Evolutionary conservation across 805 yeast species (phyloP).

Genomic region (Ogataea pilisensis): DNA sequence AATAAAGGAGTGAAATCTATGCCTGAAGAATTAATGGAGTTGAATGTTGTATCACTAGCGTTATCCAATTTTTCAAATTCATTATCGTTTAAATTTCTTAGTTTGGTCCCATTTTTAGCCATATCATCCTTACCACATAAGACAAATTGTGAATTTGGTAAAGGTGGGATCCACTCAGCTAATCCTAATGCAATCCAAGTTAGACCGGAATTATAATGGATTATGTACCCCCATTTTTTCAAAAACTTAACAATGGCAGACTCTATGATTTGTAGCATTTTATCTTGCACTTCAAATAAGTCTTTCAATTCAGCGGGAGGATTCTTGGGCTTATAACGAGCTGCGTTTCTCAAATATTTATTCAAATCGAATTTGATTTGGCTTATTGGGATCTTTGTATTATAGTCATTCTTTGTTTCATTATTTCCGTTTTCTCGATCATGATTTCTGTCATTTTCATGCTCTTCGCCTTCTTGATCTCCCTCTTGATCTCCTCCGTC

Average conservation of each 20-base stretch:
- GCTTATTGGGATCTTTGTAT: constrained; percentile 24
- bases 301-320: constrained; percentile 28
- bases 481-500: constrained; percentile 24
- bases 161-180: constrained; percentile 85
- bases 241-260: constrained; percentile 60
- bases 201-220: constrained; percentile 76
- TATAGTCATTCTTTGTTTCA: constrained; percentile 22
- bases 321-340: constrained; percentile 32
- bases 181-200: constrained; percentile 85
- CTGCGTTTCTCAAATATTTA: constrained; percentile 51
- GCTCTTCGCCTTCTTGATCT: constrained; percentile 16
- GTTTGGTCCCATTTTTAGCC: constrained; percentile 34
- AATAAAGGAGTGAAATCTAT: constrained; percentile 22
- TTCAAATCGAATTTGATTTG: constrained; percentile 53
- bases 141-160: constrained; percentile 48
- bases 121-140: constrained; percentile 49
- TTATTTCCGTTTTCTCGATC: constrained; percentile 4
- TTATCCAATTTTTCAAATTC: constrained; percentile 28
- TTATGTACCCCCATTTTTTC: constrained; percentile 71
- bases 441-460: constrained; percentile 21
- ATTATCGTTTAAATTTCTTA: constrained; percentile 31
- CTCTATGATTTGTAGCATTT: constrained; percentile 54
- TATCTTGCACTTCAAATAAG: constrained; percentile 42
- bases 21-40: constrained; percentile 16
- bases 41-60: constrained; percentile 9